Base-by-base conservation (phyloP, 345 rosid species). In the Euphorbia lathyris region DNA sequence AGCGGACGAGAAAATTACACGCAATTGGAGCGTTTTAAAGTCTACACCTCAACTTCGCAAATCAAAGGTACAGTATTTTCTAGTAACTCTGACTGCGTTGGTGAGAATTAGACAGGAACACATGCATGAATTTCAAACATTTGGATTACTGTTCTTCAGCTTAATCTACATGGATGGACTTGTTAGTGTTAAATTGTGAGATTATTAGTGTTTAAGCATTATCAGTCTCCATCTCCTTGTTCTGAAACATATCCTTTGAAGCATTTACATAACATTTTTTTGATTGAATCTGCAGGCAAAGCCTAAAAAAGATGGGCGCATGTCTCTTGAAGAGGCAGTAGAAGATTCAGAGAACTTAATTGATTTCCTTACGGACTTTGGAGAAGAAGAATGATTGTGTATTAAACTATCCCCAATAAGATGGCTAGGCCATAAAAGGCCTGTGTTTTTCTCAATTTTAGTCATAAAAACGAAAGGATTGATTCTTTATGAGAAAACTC, bases 301-400 rank as follows among this genome's bases (percentile, higher is more conserved):
- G 71, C 86, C 85, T 8, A 90, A 88, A 74, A 87, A 82, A 82
- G 82, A 85, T 7, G 88, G 74, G 55, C 52, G 48, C 16, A 66
- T 87, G 97, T 79, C 87, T 57, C 74, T 95, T 67, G 87, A 90
- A 43, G 93, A 87, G 52, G 99, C 97, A 3, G 61, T 90, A 16
- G 90, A 86, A 12, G 92, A 92, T 67, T 85, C 99, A 0, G 93
- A 95, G 77, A 95, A 92, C 84, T 79, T 92, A 73, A 95, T 97
- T 5, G 99, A 92, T 83, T 95, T 95, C 76, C 93, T 95, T 34
- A 67, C 90, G 89, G 99, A 90, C 79, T 95, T 95, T 23, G 96
- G 88, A 52, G 90, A 91, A 76, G 91, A 83, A 14, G 77, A 74
- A 60, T 79, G 74, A 88, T 52, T 55, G 12, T 16, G 5, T 5